Conservation (phyloP, 2,329 filamentous ascomycete species). For the Pseudophaeomoniella oleicola region DNA sequence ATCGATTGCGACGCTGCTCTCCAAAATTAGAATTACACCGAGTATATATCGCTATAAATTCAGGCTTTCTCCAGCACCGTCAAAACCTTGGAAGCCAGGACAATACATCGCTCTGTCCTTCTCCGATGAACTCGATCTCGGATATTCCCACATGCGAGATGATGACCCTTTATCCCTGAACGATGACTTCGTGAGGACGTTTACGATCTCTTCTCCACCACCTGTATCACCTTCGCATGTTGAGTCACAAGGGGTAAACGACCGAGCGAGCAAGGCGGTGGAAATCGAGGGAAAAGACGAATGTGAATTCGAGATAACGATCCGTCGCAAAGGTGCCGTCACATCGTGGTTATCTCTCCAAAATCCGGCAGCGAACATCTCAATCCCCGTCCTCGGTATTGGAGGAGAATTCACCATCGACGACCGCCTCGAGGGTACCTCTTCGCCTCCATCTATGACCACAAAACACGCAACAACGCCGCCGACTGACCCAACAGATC, state of each 20-base stretch:
- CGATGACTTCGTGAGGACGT: conserved; percentile 71
- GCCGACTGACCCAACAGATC: no score
- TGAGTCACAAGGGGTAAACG: conserved; percentile 5
- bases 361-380: conserved; percentile 36
- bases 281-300: conserved; percentile 16
- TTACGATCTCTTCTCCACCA: conserved; percentile 60
- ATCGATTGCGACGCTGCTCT: conserved; percentile 40
- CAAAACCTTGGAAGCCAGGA: conserved; percentile 47
- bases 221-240: not conserved
- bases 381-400: conserved; percentile 57
- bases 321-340: conserved; percentile 52
- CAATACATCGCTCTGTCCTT: conserved; percentile 72
- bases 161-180: conserved; percentile 67
- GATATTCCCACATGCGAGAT: conserved; percentile 73
- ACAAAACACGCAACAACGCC: no score
- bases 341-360: conserved; percentile 51
- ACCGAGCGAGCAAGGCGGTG: no score
- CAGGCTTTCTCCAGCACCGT: conserved; percentile 23
- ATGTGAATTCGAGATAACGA: conserved; percentile 56
- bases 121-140: conserved; percentile 49
- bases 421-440: conserved; percentile 14
- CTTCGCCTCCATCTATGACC: no score
- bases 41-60: conserved; percentile 53
- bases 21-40: conserved; percentile 47
- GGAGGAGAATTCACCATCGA: conserved; percentile 47